These are phyloP conservation scores for Globisporangium heterothallicum DNA, from an alignment of 352 stramenopile species.

Conservation along the genomic window DNA sequence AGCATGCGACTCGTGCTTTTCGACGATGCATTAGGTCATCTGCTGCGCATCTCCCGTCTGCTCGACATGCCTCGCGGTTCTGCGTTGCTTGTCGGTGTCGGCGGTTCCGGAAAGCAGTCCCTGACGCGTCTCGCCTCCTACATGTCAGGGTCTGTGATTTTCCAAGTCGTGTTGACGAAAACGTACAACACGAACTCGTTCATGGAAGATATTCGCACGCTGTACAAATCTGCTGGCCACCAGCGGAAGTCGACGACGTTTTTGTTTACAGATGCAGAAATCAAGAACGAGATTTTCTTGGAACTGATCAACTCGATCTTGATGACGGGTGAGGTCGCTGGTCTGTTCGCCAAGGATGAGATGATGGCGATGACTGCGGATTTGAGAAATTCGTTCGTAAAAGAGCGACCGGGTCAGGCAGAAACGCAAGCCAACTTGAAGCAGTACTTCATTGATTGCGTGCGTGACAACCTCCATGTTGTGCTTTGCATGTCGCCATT, in stretches of 20 bases:
- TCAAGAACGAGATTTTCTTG: conserved; percentile 99
- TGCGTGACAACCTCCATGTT: conserved; percentile 97
- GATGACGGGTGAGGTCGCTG: conserved; percentile 98
- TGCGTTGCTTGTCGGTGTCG: conserved; percentile 95
- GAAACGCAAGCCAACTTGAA: conserved; percentile 96
- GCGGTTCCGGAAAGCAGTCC: conserved; percentile 96
- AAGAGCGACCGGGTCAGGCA: conserved; percentile 91
- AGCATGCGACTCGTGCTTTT: conserved; percentile 98
- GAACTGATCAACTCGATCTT: conserved; percentile 98
- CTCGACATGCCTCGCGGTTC: conserved; percentile 96
- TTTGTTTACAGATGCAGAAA: conserved; percentile 98
- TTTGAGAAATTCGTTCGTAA: conserved; percentile 92
- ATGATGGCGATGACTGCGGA: conserved; percentile 99
- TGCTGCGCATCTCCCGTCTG: conserved; percentile 94
- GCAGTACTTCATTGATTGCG: conserved; percentile 98
- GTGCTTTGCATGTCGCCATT: conserved; percentile 99
- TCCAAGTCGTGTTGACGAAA: conserved; percentile 98
- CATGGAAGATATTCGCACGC: conserved; percentile 94
- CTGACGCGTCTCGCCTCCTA: conserved; percentile 95
- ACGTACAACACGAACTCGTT: conserved; percentile 97
- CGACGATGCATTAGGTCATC: conserved; percentile 95
- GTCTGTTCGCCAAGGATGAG: conserved; percentile 98
- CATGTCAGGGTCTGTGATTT: conserved; percentile 95
- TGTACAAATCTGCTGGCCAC: conserved; percentile 97
- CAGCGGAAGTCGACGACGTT: conserved; percentile 96